These are phyloP conservation scores for Lipomyces yamanashiensis DNA, from an alignment of 805 yeast species.

Conservation along the genomic window DNA sequence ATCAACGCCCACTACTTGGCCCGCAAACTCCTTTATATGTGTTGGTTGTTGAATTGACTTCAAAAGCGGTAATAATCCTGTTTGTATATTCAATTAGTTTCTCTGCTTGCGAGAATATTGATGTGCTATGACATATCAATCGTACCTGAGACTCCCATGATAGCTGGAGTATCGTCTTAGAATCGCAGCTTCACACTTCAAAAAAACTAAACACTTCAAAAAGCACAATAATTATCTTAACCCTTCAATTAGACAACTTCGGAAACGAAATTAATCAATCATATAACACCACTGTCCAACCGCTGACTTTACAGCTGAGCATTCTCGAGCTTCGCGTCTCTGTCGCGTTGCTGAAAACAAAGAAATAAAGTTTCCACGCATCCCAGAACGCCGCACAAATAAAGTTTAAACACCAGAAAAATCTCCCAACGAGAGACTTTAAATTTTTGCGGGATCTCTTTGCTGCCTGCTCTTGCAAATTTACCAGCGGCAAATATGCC, in stretches of 20 bases:
- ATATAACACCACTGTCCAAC: too few relatives aligned
- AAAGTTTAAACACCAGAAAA: slow-evolving; percentile 4
- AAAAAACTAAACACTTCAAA: too few relatives aligned
- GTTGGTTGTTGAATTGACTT: slow-evolving; percentile 71
- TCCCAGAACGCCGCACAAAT: not conserved
- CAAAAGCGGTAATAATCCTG: slow-evolving; percentile 76
- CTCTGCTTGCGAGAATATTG: not conserved
- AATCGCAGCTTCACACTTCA: too few relatives aligned
- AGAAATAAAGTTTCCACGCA: not conserved
- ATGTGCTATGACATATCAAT: not conserved
- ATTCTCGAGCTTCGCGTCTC: not conserved
- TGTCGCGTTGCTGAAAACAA: not conserved
- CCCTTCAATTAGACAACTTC: not conserved
- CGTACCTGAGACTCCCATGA: slow-evolving; percentile 27
- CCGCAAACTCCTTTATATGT: slow-evolving; percentile 64
- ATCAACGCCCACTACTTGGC: slow-evolving; percentile 77
- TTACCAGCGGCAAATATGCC: slow-evolving; percentile 56
- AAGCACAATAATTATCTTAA: not conserved
- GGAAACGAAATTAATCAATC: too few relatives aligned
- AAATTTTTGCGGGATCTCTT: not conserved
- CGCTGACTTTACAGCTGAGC: not conserved
- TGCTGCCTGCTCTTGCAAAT: not conserved
- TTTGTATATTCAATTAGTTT: not conserved
- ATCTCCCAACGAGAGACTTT: not conserved
- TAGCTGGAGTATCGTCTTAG: not conserved